Evolutionary conservation across 1,284 basidiomycete species (phyloP).

Genomic region (Irpex sp.): DNA sequence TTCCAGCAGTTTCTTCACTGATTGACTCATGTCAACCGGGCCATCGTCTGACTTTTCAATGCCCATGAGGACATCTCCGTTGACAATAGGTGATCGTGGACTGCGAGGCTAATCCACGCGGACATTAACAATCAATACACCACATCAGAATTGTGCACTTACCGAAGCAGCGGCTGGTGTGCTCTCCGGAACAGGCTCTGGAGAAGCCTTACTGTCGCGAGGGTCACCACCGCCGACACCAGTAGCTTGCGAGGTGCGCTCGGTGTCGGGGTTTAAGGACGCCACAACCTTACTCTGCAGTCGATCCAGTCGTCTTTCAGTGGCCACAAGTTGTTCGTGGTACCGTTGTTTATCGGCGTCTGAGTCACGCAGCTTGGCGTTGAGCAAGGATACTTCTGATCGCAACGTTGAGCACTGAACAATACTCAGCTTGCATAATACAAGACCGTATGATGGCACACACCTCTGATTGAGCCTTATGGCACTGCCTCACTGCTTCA

Average conservation of each 20-base stretch:
- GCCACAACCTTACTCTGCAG: constrained; percentile 61
- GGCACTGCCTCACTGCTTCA: constrained; percentile 41
- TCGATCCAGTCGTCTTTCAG: constrained; percentile 74
- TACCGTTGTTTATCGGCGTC: constrained; percentile 53
- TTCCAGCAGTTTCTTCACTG: constrained; percentile 42
- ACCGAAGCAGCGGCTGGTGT: neutral
- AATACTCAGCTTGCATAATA: constrained; percentile 2
- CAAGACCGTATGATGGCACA: neutral
- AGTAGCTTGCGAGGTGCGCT: constrained; percentile 26
- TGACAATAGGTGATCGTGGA: constrained; percentile 6
- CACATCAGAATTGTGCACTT: neutral
- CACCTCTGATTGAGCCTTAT: constrained; percentile 62
- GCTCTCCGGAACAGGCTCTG: neutral
- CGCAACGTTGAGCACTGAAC: constrained; percentile 52
- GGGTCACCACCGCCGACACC: constrained; percentile 46
- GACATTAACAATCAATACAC: neutral
- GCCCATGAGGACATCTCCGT: constrained; percentile 18
- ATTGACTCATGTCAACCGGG: constrained; percentile 37
- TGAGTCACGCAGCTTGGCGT: constrained; percentile 52
- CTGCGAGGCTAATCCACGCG: neutral
- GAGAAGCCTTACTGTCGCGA: constrained; percentile 11
- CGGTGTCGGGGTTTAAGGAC: constrained; percentile 31
- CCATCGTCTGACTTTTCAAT: constrained; percentile 28
- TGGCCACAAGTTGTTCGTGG: constrained; percentile 53
- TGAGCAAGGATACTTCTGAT: constrained; percentile 60